Percentiles rank a stretch among this genome's conserved stretches.
These are phyloP conservation scores for Juncus inflexus DNA, from an alignment of 176 grass and related monocot species.

Conservation along the genomic window DNA sequence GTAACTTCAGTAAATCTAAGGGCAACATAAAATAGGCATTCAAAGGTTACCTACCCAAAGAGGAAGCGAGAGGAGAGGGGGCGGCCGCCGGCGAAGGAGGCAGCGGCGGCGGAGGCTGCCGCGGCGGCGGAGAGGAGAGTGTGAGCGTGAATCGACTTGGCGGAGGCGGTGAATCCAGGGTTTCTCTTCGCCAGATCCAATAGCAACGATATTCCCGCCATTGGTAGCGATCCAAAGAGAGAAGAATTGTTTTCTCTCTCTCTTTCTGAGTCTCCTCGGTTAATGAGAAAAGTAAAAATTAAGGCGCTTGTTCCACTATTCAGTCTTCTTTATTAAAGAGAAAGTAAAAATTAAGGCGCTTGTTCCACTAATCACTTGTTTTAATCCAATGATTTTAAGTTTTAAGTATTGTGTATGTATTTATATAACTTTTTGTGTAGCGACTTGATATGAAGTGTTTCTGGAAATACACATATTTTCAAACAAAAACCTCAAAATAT, in stretches of 20 bases:
- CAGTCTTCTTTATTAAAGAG: background rate
- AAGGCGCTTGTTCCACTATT: constrained; percentile 13
- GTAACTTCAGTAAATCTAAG: background rate
- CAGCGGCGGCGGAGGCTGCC: constrained; percentile 15
- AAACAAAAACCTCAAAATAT: too few relatives aligned
- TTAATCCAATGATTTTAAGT: too few relatives aligned
- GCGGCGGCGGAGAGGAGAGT: constrained; percentile 23
- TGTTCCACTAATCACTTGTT: too few relatives aligned
- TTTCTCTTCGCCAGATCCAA: constrained; percentile 30
- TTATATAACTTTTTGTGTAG: too few relatives aligned
- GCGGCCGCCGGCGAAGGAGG: constrained; percentile 13
- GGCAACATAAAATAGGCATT: background rate
- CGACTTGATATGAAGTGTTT: too few relatives aligned
- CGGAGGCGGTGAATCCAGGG: constrained; percentile 17
- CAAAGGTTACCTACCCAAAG: constrained; percentile 15
- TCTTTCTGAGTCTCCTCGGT: background rate
- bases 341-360: too few relatives aligned
- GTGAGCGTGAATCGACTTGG: constrained; percentile 20
- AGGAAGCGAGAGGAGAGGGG: constrained; percentile 24
- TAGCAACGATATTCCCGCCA: constrained; percentile 28
- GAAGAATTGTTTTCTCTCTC: constrained; percentile 5
- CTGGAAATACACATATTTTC: too few relatives aligned
- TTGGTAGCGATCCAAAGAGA: constrained; percentile 16
- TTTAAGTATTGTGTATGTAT: too few relatives aligned
- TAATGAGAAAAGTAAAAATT: background rate